A percentile compares a stretch with the other conserved stretches of the same genome.
phyloP scores from a whole-genome alignment of 2,329 filamentous ascomycete genomes.

The Fusarium verrucosum region DNA sequence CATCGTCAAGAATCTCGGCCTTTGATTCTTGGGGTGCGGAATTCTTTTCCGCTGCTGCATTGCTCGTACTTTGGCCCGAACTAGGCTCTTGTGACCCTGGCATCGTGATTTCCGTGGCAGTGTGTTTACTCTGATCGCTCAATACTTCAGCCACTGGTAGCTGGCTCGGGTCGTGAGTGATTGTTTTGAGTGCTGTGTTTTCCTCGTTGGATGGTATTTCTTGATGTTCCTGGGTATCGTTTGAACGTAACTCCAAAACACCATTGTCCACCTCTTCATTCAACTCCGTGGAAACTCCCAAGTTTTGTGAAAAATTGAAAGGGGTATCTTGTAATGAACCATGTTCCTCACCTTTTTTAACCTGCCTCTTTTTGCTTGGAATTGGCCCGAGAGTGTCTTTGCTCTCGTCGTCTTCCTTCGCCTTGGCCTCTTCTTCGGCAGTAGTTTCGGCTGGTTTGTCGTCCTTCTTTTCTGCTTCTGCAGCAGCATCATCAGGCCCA shows the following conservation, averaged over 20 bases:
- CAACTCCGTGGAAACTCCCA: constrained; percentile 44
- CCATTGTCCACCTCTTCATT: constrained; percentile 40
- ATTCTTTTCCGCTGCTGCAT: constrained; percentile 10
- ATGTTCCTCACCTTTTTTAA: constrained; percentile 57
- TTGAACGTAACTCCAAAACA: constrained; percentile 45
- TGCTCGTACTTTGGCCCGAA: constrained; percentile 16
- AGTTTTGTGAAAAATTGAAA: constrained; percentile 48
- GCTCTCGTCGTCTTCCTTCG: constrained; percentile 48
- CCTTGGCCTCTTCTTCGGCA: constrained; percentile 32
- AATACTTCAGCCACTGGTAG: constrained; percentile 16
- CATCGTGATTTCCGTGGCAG: constrained; percentile 38
- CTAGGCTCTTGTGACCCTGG: constrained; percentile 26
- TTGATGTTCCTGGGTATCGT: constrained; percentile 41
- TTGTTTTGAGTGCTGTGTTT: constrained; percentile 38
- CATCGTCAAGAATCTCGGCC: constrained; percentile 16
- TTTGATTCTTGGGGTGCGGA: constrained; percentile 14
- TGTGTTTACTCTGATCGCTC: constrained; percentile 19
- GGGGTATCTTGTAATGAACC: constrained; percentile 52
- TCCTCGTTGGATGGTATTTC: constrained; percentile 33
- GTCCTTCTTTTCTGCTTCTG: constrained; percentile 33
- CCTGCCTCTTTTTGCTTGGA: constrained; percentile 48
- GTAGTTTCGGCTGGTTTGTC: constrained; percentile 14
- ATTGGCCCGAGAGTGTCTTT: constrained; percentile 54
- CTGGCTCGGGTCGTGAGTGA: constrained; percentile 21
- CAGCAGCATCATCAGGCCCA: constrained; percentile 29